phyloP scores from a whole-genome alignment of 2,329 filamentous ascomycete species.

The Colletotrichum lentis region DNA sequence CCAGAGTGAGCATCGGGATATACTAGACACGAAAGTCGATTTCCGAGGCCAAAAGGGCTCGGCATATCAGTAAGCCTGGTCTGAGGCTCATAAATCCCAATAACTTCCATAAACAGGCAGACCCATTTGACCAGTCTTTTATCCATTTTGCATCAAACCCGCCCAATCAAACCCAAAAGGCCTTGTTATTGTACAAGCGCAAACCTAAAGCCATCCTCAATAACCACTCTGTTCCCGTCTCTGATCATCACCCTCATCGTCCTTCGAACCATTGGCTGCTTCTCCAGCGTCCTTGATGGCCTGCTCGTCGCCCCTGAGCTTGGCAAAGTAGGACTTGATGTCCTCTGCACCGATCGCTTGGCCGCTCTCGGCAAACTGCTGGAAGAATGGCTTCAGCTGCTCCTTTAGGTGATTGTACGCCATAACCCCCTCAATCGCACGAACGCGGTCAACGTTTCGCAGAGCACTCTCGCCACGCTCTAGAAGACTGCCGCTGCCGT shows the following conservation, averaged over 20 bases:
- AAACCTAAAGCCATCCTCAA: conserved; percentile 42
- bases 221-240: conserved; percentile 64
- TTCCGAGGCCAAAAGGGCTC: background rate
- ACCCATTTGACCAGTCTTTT: background rate
- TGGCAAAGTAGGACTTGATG: conserved; percentile 96
- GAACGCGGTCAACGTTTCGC: conserved; percentile 89
- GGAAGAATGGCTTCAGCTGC: conserved; percentile 92
- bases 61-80: background rate
- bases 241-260: conserved; percentile 49
- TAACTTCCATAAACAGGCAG: background rate
- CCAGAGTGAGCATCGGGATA: background rate
- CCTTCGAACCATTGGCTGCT: conserved; percentile 53
- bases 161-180: background rate
- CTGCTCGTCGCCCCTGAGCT: conserved; percentile 85
- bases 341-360: conserved; percentile 90
- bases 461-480: conserved; percentile 93
- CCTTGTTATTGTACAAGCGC: background rate
- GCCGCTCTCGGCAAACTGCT: conserved; percentile 92
- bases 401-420: conserved; percentile 97
- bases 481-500: conserved; percentile 82
- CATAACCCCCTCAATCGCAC: conserved; percentile 96
- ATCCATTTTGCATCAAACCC: background rate
- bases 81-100: background rate
- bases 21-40: background rate
- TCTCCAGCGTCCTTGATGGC: conserved; percentile 71